Conservation (phyloP, 169 alveolate genomes). For the Plasmodium chabaudi region DNA sequence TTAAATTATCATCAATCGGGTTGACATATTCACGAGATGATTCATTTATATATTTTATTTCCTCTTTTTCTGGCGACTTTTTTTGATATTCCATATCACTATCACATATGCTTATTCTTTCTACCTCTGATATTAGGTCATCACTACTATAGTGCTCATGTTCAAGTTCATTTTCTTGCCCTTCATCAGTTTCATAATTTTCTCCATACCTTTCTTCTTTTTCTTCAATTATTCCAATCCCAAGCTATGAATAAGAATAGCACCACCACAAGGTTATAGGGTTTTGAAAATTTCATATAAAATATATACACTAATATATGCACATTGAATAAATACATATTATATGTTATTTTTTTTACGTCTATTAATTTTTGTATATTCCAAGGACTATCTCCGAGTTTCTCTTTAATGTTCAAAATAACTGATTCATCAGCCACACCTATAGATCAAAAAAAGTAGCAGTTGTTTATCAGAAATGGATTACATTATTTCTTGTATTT, state of each 20-base stretch:
- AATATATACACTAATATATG: too few relatives aligned
- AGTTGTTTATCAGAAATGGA: not conserved
- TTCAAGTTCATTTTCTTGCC: slow-evolving; percentile 30
- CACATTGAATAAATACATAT: too few relatives aligned
- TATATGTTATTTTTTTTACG: slow-evolving; percentile 23
- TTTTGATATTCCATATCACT: not conserved
- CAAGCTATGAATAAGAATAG: slow-evolving; percentile 8
- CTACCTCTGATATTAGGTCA: slow-evolving; percentile 52
- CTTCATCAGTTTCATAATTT: not conserved
- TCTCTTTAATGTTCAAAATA: slow-evolving; percentile 34
- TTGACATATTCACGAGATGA: not conserved
- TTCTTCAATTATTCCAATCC: slow-evolving; percentile 28
- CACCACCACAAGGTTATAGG: not conserved
- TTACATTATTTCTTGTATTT: not conserved
- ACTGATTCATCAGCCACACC: slow-evolving; percentile 53
- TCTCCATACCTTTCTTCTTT: not conserved
- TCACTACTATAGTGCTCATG: slow-evolving; percentile 53
- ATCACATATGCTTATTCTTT: not conserved
- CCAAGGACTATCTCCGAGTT: slow-evolving; percentile 70
- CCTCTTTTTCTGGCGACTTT: not conserved
- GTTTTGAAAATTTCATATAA: too few relatives aligned
- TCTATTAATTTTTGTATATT: slow-evolving; percentile 49
- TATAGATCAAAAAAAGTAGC: not conserved
- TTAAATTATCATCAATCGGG: slow-evolving; percentile 3
- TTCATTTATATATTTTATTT: not conserved